Conservation (phyloP, 768 basidiomycete genomes). For the Gloeostereum incarnatum region DNA sequence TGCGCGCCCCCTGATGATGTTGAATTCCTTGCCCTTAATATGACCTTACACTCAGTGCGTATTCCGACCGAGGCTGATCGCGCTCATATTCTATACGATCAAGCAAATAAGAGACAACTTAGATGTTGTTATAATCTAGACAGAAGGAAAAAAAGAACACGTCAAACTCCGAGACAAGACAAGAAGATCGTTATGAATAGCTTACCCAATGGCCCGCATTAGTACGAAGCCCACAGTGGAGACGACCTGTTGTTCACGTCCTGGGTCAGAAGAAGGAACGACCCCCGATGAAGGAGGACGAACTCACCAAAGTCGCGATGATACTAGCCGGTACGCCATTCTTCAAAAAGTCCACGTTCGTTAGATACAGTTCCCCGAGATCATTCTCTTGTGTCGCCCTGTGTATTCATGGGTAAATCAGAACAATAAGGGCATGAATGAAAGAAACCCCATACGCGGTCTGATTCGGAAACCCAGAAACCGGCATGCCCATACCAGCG, state of each 20-base stretch:
- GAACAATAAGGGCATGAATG: background rate
- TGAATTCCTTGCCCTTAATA: too few species aligned
- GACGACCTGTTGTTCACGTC: constrained; percentile 54
- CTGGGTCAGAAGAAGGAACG: constrained; percentile 4
- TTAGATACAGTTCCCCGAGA: constrained; percentile 80
- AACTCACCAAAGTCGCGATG: constrained; percentile 69
- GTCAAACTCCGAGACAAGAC: too few species aligned
- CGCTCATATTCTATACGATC: too few species aligned
- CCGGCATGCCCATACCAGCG: constrained; percentile 96
- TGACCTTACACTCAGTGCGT: too few species aligned
- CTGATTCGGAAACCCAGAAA: constrained; percentile 98
- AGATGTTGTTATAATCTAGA: too few species aligned
- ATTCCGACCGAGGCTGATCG: too few species aligned
- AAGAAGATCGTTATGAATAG: too few species aligned
- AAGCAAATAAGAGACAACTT: too few species aligned
- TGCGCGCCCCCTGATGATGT: too few species aligned
- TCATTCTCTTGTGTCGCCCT: constrained; percentile 94
- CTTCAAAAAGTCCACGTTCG: constrained; percentile 84
- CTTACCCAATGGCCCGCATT: constrained; percentile 65
- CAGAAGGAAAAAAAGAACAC: constrained; percentile 16
- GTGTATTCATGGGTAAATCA: constrained; percentile 6
- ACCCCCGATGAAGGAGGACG: background rate
- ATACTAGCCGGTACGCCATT: constrained; percentile 94
- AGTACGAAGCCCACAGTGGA: constrained; percentile 78
- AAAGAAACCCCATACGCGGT: constrained; percentile 64